Percentiles rank a stretch among this genome's conserved stretches.
These are phyloP conservation scores for Bondarzewia mesenterica DNA, from an alignment of 1,284 basidiomycete species.

Conservation along the genomic window DNA sequence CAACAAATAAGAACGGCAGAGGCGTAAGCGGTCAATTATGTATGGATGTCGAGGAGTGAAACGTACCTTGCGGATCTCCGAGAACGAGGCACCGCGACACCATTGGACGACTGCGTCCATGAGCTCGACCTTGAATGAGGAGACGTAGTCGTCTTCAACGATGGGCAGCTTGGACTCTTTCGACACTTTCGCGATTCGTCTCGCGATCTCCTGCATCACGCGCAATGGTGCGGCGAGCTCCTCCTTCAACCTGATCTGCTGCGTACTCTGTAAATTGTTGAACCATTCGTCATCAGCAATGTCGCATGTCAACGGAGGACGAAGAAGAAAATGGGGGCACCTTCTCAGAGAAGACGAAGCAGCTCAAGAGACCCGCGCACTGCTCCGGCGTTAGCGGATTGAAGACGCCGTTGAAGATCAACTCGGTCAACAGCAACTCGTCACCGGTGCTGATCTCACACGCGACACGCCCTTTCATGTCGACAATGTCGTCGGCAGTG, in stretches of 20 bases:
- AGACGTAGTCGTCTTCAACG: conserved; percentile 92
- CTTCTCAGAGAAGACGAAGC: conserved; percentile 98
- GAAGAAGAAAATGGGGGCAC: conserved; percentile 27
- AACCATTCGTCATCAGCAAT: conserved; percentile 2
- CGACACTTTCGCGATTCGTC: conserved; percentile 92
- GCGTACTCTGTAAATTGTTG: conserved; percentile 64
- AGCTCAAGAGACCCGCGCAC: conserved; percentile 87
- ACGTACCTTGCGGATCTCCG: conserved; percentile 90
- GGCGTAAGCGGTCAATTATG: not conserved
- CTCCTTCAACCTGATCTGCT: conserved; percentile 81
- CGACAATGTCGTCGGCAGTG: conserved; percentile 84
- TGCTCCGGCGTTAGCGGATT: conserved; percentile 88
- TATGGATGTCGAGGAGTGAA: not conserved
- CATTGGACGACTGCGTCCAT: conserved; percentile 97
- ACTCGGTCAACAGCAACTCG: conserved; percentile 91
- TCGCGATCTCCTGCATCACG: conserved; percentile 91
- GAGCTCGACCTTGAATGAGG: conserved; percentile 95
- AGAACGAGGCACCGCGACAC: conserved; percentile 96
- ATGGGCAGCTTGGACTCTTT: conserved; percentile 87
- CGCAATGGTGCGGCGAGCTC: conserved; percentile 89
- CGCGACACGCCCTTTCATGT: conserved; percentile 96
- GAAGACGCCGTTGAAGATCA: conserved; percentile 97
- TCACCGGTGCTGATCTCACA: conserved; percentile 99
- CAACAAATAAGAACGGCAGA: conserved; percentile 1
- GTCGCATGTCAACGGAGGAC: not conserved